Evolutionary conservation across 306 rosid species (phyloP), one percentile per base, ranked within the genome.

Genomic region (Alnus glutinosa): DNA sequence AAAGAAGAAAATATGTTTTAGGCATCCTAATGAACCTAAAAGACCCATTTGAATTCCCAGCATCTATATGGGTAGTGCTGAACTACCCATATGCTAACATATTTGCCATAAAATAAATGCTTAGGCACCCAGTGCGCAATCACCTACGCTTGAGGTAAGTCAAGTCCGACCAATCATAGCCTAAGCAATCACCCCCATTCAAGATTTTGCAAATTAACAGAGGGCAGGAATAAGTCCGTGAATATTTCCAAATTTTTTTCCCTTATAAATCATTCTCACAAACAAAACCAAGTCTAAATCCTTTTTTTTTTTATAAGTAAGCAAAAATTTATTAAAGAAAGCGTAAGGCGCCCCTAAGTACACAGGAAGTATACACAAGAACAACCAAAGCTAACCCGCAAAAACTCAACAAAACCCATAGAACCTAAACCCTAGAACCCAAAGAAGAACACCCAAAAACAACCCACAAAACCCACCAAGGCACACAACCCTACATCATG

Each of bases 31-130:
- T 0, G 42, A 62, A 62, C 37, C 68, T 62, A 32, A 63, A 63
- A 5, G 19, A 63, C 47, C 23, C 9, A 34, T 28, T 58, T 23
- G 30, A 58, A 58, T 58, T 34, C 19, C 19, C 8, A 63, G 19
- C 70, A 63, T 63, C 28, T 61, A 14, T 34, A 63, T 63, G 70
- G n/a, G n/a, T n/a, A 36, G 70, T 1, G 19, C 70, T 63, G 62
- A 55, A n/a, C 62, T 16, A n/a, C 30, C 28, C 28, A 55, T 34
- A 34, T 14, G 70, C 28, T 15, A 63, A 63, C 14, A 36, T 6
- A 63, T 36, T 4, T 63, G 3, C 4, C 44, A 63, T 5, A 7
- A 62, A 62, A 32, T 7, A 63, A 58, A 58, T 23, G 36, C 64
- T 9, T 23, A 9, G 28, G 30, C 64, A 19, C 64, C 6, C 64